Conservation (phyloP, 2,329 filamentous ascomycete genomes). For the Trichoderma oligosporum region DNA sequence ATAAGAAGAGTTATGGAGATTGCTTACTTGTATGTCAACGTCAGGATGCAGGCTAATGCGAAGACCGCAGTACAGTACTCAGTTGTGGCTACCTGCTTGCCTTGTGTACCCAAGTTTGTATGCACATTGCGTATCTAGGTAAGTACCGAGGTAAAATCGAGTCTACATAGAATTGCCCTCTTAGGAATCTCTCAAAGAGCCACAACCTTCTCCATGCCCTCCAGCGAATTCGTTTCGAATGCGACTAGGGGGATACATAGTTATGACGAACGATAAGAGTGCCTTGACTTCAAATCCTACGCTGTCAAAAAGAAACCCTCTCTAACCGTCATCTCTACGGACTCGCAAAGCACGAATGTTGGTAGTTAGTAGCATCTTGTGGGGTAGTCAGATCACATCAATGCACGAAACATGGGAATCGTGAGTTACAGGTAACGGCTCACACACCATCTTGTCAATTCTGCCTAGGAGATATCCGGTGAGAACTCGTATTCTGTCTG, state of each 20-base stretch:
- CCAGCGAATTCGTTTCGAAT: background rate
- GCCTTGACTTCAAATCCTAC: background rate
- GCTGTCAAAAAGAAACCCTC: background rate
- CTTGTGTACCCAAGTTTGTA: no score
- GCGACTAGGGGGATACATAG: background rate
- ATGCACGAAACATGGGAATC: background rate
- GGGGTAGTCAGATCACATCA: conserved; percentile 8
- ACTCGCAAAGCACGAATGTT: background rate
- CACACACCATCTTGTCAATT: background rate
- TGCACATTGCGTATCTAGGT: no score
- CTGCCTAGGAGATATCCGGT: background rate
- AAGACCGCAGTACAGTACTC: background rate
- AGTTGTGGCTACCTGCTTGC: background rate
- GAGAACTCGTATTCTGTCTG: no score
- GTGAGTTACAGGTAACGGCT: conserved; percentile 1
- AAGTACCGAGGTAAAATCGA: no score
- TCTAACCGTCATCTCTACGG: background rate
- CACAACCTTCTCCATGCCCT: background rate
- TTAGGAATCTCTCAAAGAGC: background rate
- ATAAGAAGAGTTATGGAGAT: background rate
- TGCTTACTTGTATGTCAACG: background rate
- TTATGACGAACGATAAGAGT: background rate
- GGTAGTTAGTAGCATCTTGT: background rate
- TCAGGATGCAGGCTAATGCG: background rate
- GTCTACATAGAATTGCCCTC: background rate